These are phyloP conservation scores for Oryza meridionalis DNA, from an alignment of 176 grass and related monocot genomes.

Conservation along the genomic window DNA sequence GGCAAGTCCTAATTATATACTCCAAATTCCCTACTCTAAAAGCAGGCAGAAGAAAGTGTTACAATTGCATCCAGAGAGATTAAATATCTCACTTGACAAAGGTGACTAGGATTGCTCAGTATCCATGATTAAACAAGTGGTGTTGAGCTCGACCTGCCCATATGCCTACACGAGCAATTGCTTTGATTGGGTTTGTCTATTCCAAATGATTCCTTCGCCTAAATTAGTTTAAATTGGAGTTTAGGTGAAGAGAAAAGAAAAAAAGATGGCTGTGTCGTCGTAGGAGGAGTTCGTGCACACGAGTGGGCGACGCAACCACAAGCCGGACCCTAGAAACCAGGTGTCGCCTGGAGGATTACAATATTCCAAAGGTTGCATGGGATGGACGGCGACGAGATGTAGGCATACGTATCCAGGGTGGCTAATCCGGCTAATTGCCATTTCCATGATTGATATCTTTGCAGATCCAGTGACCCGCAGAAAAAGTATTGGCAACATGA, in stretches of 20 bases:
- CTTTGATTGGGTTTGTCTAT: slow-evolving; percentile 43
- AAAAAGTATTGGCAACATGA: not conserved
- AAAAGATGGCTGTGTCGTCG: slow-evolving; percentile 37
- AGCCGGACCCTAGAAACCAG: slow-evolving; percentile 57
- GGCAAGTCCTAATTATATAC: slow-evolving; percentile 32
- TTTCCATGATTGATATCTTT: not conserved
- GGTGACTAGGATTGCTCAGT: slow-evolving; percentile 39
- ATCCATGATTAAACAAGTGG: slow-evolving; percentile 9
- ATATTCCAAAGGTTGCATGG: slow-evolving; percentile 19
- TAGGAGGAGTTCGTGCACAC: slow-evolving; percentile 76
- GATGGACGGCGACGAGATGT: not conserved
- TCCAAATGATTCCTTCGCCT: slow-evolving; percentile 19
- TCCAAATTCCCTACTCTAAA: slow-evolving; percentile 20
- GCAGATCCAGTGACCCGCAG: not conserved
- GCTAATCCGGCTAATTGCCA: not conserved
- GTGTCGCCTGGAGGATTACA: slow-evolving; percentile 36
- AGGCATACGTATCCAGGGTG: slow-evolving; percentile 13
- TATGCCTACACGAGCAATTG: slow-evolving; percentile 47
- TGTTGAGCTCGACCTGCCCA: slow-evolving; percentile 37
- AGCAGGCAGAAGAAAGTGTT: slow-evolving; percentile 25
- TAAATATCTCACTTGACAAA: slow-evolving; percentile 42
- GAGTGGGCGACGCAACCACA: slow-evolving; percentile 50
- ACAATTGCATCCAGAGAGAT: not conserved
- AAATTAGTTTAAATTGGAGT: not conserved
- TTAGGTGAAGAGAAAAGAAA: slow-evolving; percentile 31